Base-by-base conservation (phyloP, 2,329 filamentous ascomycete genomes). In the Xenoacremonium recifei region DNA sequence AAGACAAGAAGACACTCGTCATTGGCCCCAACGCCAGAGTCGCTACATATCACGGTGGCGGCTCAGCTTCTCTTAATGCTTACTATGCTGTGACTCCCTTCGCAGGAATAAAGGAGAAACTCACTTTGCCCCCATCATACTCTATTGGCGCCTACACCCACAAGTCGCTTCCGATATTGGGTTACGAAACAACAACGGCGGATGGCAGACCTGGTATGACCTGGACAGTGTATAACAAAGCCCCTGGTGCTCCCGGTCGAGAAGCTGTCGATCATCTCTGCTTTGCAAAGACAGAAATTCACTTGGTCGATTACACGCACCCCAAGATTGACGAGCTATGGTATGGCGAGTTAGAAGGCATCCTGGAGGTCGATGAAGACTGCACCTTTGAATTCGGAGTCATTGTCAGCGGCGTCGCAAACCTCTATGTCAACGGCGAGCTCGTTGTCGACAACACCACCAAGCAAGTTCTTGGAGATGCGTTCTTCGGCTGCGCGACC, bases 51-150 rank as follows among this genome's bases (percentile, higher is more conserved):
- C 75, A 82, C 51, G 84, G 84, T 25, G 84, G 83, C 43, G 84
- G 84, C 16, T 85, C 80, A 4, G 84, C 83, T 2, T 75, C 79
- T 1, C 63, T 81, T 20, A 64, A 65, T 9, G 69, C 76, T 6
- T 87, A 86, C 65, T 82, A 84, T 44, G 84, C 85, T 35, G 74
- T 89, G 16, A 88, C 82, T 1, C 87, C 86, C 2, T 81, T 84
- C 19, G 83, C 87, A 42, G 85, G 85, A 6, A 87, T 90, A 53
- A 75, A 72, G 29, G 70, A 70, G 23, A 77, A 78, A 57, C 65
- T 78, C 1, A 59, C 55, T 10, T 62, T 60, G 1, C 42, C 64
- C 5, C 72, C 75, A 0, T 61, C 58, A 2, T 85, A 80, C 57
- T 71, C 77, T 2, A 74, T 83, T 32, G 83, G 83, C 9, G 77